Percentiles rank a stretch among this genome's conserved stretches.
phyloP scores from a whole-genome alignment of 805 yeast genomes.

The Candida xyloterini region DNA sequence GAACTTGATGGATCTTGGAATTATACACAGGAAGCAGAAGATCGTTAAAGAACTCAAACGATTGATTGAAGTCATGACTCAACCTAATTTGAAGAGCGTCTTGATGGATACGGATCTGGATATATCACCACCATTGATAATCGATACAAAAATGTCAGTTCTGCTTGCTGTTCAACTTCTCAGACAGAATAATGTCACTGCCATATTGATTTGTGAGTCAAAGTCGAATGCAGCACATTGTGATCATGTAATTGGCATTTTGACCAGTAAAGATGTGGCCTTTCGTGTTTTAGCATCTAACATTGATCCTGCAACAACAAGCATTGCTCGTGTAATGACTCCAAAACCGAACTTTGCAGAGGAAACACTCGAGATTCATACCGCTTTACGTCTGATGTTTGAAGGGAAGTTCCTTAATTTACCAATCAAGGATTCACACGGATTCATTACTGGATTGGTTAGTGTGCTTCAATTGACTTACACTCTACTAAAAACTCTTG shows the following conservation, averaged over 20 bases:
- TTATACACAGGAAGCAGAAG: slow-evolving; percentile 25
- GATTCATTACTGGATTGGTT: slow-evolving; percentile 39
- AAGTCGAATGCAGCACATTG: slow-evolving; percentile 18
- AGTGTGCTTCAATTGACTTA: slow-evolving; percentile 44
- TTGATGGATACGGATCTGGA: slow-evolving; percentile 26
- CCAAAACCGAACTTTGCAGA: slow-evolving; percentile 46
- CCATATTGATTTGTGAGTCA: slow-evolving; percentile 38
- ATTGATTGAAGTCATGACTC: slow-evolving; percentile 39
- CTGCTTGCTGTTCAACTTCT: slow-evolving; percentile 39
- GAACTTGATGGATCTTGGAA: slow-evolving; percentile 25
- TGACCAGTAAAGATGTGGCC: slow-evolving; percentile 45
- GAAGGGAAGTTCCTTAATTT: slow-evolving; percentile 44
- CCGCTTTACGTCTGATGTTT: slow-evolving; percentile 45
- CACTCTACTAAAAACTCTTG: slow-evolving; percentile 37
- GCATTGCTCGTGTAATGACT: slow-evolving; percentile 43
- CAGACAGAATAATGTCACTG: slow-evolving; percentile 39
- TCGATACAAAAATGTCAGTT: slow-evolving; percentile 38
- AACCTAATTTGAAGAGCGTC: slow-evolving; percentile 37
- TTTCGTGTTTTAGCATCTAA: slow-evolving; percentile 39
- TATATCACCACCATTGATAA: slow-evolving; percentile 32
- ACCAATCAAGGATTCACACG: slow-evolving; percentile 36
- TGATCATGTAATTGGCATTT: slow-evolving; percentile 41
- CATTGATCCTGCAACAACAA: slow-evolving; percentile 36
- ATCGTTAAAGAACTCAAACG: slow-evolving; percentile 35
- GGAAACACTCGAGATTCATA: slow-evolving; percentile 37